Conservation (phyloP, 768 basidiomycete genomes). For the Chiua virens region DNA sequence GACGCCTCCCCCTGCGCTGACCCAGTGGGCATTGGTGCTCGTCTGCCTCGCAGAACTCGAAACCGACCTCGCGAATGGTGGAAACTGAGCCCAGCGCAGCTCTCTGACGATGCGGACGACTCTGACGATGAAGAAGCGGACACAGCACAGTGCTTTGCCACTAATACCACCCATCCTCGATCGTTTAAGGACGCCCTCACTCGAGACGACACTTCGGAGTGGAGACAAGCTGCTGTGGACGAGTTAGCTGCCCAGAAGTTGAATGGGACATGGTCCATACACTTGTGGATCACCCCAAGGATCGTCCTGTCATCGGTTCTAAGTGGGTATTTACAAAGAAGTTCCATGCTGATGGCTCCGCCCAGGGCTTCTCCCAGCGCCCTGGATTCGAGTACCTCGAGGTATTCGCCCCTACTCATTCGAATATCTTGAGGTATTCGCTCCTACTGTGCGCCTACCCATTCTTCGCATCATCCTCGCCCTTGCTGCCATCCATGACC, state of each 20-base stretch:
- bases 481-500: too few relatives aligned
- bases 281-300: not conserved
- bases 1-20: too few relatives aligned
- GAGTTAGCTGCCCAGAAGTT: not conserved
- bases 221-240: not conserved
- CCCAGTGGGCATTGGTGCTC: too few relatives aligned
- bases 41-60: too few relatives aligned
- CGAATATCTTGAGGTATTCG: too few relatives aligned
- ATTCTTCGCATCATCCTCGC: too few relatives aligned
- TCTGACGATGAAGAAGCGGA: not conserved
- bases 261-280: too few relatives aligned
- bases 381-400: too few relatives aligned
- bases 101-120: not conserved
- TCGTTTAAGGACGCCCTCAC: not conserved
- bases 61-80: too few relatives aligned
- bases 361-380: conserved; percentile 8
- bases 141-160: not conserved
- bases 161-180: not conserved
- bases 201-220: not conserved
- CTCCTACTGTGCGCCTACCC: too few relatives aligned
- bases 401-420: too few relatives aligned
- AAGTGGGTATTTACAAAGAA: not conserved
- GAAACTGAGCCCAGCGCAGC: not conserved
- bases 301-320: not conserved
- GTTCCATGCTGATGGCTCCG: conserved; percentile 1